Percentiles rank a stretch among this genome's conserved stretches.
These are phyloP conservation scores for Puccinia hordei DNA, from an alignment of 1,284 basidiomycete genomes.

Conservation along the genomic window DNA sequence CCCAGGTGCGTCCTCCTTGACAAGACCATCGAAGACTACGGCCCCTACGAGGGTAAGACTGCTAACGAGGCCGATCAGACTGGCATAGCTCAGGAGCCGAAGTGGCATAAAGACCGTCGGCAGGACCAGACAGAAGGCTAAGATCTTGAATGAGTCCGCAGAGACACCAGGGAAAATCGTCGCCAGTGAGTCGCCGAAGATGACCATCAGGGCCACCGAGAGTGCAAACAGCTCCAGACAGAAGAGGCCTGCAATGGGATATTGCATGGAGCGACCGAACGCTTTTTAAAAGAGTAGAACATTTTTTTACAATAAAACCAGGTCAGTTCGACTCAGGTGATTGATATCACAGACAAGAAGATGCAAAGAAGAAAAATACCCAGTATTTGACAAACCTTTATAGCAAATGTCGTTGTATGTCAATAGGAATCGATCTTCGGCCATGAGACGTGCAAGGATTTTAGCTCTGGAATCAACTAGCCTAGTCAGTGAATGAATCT, in stretches of 20 bases:
- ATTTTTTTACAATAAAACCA: constrained; percentile 2
- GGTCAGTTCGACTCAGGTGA: not conserved
- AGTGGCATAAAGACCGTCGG: constrained; percentile 47
- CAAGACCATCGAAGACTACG: constrained; percentile 33
- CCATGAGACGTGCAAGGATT: constrained; percentile 45
- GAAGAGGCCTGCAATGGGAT: constrained; percentile 41
- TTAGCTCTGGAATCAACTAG: constrained; percentile 10
- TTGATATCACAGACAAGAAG: not conserved
- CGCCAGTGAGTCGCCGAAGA: constrained; percentile 39
- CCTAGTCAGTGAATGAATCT: not conserved
- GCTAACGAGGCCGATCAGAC: constrained; percentile 36
- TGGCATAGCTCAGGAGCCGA: constrained; percentile 39
- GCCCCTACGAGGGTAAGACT: constrained; percentile 35
- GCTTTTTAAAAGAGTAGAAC: constrained; percentile 10
- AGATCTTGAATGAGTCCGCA: constrained; percentile 32
- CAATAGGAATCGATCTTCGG: constrained; percentile 35
- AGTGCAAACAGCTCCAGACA: constrained; percentile 43
- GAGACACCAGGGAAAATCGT: constrained; percentile 32
- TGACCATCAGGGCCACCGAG: constrained; percentile 46
- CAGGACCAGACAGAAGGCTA: constrained; percentile 32
- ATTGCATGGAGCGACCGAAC: constrained; percentile 46
- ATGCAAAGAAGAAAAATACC: not conserved
- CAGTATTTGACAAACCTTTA: constrained; percentile 22
- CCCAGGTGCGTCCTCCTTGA: constrained; percentile 40
- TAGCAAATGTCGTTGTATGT: constrained; percentile 49